These are phyloP conservation scores for Lactarius sanguifluus DNA, from an alignment of 768 basidiomycete genomes.

Conservation along the genomic window DNA sequence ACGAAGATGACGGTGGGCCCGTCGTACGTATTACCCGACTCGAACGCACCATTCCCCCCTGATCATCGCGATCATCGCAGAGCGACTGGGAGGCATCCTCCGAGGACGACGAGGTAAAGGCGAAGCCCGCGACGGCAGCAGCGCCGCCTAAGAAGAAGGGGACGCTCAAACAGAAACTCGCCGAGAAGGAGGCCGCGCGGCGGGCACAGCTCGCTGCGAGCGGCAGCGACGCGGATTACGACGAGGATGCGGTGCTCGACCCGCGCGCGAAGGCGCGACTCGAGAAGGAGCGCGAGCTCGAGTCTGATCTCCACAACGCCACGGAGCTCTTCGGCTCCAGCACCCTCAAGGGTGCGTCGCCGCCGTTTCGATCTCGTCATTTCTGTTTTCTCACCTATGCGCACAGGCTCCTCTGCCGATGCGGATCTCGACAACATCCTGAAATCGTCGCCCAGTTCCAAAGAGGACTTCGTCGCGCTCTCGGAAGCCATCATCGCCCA, in stretches of 20 bases:
- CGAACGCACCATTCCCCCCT: background rate
- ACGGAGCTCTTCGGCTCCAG: conserved; percentile 76
- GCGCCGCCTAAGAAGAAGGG: conserved; percentile 83
- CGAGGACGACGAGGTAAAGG: conserved; percentile 68
- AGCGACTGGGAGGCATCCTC: conserved; percentile 95
- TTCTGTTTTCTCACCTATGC: background rate
- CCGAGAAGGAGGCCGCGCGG: conserved; percentile 84
- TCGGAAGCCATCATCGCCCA: conserved; percentile 72
- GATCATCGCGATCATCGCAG: conserved; percentile 42
- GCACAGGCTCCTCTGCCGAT: conserved; percentile 62
- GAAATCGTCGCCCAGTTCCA: conserved; percentile 79
- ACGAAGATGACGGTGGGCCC: conserved; percentile 78
- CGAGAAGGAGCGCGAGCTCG: conserved; percentile 80
- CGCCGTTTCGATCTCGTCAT: background rate
- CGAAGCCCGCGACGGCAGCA: conserved; percentile 44
- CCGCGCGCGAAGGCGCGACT: conserved; percentile 72
- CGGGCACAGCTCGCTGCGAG: conserved; percentile 47
- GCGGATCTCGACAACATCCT: conserved; percentile 70
- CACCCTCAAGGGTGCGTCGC: conserved; percentile 56
- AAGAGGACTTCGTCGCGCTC: conserved; percentile 80
- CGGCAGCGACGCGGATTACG: conserved; percentile 53
- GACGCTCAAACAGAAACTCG: conserved; percentile 85
- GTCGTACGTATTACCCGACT: conserved; percentile 53
- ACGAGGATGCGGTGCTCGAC: conserved; percentile 65
- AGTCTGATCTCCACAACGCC: conserved; percentile 84